phyloP scores from a whole-genome alignment of 2,329 filamentous ascomycete genomes.

The Aspergillus clavatus region DNA sequence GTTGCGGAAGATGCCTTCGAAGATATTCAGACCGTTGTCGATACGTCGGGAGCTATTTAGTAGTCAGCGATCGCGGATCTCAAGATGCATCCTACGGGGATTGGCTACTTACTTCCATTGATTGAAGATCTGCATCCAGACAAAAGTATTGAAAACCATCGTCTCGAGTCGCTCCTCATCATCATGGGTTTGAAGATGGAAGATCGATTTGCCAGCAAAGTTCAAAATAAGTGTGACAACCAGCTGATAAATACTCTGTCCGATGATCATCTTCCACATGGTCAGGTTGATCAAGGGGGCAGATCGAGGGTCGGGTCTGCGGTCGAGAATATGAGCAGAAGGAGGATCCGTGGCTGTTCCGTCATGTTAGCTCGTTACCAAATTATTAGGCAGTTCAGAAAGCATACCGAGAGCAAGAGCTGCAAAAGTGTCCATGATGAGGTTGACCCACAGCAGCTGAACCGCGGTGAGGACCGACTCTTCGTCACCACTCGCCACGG shows the following conservation, averaged over 20 bases:
- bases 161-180: conserved; percentile 30
- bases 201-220: conserved; percentile 38
- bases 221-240: conserved; percentile 44
- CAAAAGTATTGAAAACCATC: conserved; percentile 44
- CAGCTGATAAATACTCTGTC: conserved; percentile 41
- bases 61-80: not conserved
- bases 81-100: not conserved
- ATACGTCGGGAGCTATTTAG: conserved; percentile 34
- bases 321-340: conserved; percentile 52
- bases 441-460: conserved; percentile 64
- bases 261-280: conserved; percentile 46
- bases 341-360: conserved; percentile 56
- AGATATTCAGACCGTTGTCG: conserved; percentile 42
- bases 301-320: conserved; percentile 46
- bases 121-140: conserved; percentile 49
- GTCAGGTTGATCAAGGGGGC: conserved; percentile 43
- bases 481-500: conserved; percentile 53
- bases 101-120: conserved; percentile 38
- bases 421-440: conserved; percentile 67
- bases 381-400: not conserved
- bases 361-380: conserved; percentile 1
- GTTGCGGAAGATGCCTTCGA: conserved; percentile 41
- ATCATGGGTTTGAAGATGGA: conserved; percentile 21
- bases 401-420: conserved; percentile 51
- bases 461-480: conserved; percentile 61